These are phyloP conservation scores for Sugiyamaella neomexicana DNA, from an alignment of 1,139 yeast genomes.

Conservation along the genomic window DNA sequence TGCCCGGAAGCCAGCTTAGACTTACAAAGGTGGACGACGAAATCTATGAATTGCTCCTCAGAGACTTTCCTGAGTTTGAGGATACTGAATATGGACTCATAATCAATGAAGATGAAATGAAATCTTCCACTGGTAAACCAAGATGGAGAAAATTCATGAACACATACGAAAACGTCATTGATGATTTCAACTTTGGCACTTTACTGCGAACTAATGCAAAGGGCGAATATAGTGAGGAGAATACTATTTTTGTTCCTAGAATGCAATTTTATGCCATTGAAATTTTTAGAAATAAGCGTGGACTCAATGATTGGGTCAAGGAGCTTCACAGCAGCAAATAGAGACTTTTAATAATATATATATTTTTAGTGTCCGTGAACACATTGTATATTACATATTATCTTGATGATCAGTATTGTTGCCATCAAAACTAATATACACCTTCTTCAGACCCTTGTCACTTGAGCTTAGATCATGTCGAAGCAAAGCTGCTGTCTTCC, in stretches of 20 bases:
- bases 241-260: conserved; percentile 87
- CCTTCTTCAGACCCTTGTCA: conserved; percentile 40
- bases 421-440: conserved; percentile 27
- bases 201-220: conserved; percentile 69
- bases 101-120: conserved; percentile 78
- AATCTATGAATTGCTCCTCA: conserved; percentile 65
- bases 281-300: conserved; percentile 86
- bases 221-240: conserved; percentile 78
- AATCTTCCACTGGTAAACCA: conserved; percentile 73
- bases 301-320: conserved; percentile 87
- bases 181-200: conserved; percentile 95
- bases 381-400: not conserved
- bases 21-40: conserved; percentile 80
- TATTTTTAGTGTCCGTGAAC: not conserved
- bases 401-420: not conserved
- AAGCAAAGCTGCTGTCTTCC: conserved; percentile 43
- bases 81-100: conserved; percentile 55
- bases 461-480: conserved; percentile 37
- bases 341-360: not conserved
- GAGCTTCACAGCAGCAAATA: conserved; percentile 27
- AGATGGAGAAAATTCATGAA: conserved; percentile 91
- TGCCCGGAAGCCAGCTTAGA: conserved; percentile 76
- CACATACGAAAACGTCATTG: conserved; percentile 65
- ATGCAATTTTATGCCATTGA: conserved; percentile 94
- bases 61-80: conserved; percentile 79